A percentile compares a stretch with the other conserved stretches of the same genome.
Evolutionary conservation across 176 grass and related monocot genomes (phyloP).

Genomic region (Cenchrus fungigraminus): DNA sequence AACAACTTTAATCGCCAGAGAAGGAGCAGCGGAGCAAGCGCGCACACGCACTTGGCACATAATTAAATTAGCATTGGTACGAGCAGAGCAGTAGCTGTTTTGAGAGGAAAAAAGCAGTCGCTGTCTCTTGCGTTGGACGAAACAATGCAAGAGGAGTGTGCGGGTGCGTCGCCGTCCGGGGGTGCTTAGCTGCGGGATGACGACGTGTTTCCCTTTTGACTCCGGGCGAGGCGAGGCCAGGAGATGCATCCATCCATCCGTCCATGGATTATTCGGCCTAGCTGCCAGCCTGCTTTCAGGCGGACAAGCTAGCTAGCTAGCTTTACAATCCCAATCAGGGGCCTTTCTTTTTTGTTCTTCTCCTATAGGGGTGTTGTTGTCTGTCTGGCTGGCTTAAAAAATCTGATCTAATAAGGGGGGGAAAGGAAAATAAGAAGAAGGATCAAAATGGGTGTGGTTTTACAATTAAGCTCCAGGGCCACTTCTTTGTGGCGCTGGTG

Average conservation of each 20-base stretch:
- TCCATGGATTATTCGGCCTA: conserved; percentile 34
- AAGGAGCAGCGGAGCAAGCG: too few relatives aligned
- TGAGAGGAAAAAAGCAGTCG: conserved; percentile 9
- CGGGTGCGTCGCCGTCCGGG: conserved; percentile 34
- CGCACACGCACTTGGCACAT: too few relatives aligned
- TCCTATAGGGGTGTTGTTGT: conserved; percentile 11
- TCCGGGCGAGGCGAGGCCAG: not conserved
- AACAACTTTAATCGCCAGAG: not conserved
- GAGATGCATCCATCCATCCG: conserved; percentile 3
- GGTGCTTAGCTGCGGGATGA: conserved; percentile 26
- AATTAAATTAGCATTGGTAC: too few relatives aligned
- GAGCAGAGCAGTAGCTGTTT: not conserved
- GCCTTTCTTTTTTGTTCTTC: not conserved
- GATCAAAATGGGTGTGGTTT: conserved; percentile 46
- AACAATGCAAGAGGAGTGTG: conserved; percentile 30
- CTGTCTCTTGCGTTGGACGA: conserved; percentile 52
- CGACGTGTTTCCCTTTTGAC: conserved; percentile 38
- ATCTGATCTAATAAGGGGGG: not conserved
- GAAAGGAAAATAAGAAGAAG: not conserved
- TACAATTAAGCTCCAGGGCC: conserved; percentile 37
- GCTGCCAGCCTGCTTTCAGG: conserved; percentile 64
- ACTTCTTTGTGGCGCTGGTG: conserved; percentile 58
- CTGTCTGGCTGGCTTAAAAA: conserved; percentile 15
- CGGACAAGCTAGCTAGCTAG: conserved; percentile 27
- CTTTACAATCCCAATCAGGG: conserved; percentile 56